Percentiles rank a stretch among this genome's conserved stretches.
Conservation (phyloP, 768 basidiomycete genomes). For the Russula olivacea region DNA sequence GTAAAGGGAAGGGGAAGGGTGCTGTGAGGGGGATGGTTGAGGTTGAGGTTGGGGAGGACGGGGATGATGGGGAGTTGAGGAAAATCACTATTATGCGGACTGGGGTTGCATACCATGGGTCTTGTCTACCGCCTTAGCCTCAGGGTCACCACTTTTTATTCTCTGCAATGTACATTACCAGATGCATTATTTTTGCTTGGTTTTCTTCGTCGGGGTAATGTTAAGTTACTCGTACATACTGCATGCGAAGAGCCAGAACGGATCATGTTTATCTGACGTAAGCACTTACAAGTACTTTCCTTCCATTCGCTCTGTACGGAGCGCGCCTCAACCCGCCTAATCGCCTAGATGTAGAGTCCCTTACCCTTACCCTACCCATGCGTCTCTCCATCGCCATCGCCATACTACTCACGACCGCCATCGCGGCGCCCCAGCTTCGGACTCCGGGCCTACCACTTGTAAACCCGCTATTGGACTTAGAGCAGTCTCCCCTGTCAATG, state of each 20-base stretch:
- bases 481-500: not conserved
- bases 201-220: not conserved
- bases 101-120: conserved; percentile 53
- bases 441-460: not conserved
- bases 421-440: not conserved
- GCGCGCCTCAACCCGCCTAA: not conserved
- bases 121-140: conserved; percentile 34
- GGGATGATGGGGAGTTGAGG: not conserved
- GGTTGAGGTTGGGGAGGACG: conserved; percentile 16
- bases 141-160: not conserved
- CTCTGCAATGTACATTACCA: conserved; percentile 29
- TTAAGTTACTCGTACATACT: no score
- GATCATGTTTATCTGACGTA: not conserved
- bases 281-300: not conserved
- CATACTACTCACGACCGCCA: not conserved
- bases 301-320: not conserved
- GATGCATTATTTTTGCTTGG: conserved; percentile 3
- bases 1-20: conserved; percentile 21
- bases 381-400: not conserved
- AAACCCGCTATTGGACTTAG: not conserved
- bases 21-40: conserved; percentile 3
- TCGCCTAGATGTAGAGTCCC: not conserved
- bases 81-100: conserved; percentile 50
- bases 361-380: conserved; percentile 10
- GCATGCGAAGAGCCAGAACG: no score